Conservation (phyloP, 129 eudicot species). For the Helianthus tuberosus region DNA sequence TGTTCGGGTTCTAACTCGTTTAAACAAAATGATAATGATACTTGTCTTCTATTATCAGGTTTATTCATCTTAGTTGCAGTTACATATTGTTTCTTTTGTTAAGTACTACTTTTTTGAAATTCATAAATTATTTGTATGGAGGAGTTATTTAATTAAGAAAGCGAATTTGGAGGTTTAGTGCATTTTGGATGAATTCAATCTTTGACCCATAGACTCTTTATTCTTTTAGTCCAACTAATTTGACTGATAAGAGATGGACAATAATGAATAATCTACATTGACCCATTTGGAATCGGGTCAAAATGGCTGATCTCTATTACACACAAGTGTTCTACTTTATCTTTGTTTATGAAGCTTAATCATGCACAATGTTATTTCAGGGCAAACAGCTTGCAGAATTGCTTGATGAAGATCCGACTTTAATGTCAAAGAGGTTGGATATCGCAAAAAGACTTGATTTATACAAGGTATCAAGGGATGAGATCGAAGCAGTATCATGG, state of each 20-base stretch:
- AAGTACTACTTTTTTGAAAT: neutral
- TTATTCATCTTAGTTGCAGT: neutral
- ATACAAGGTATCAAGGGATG: slow-evolving; percentile 60
- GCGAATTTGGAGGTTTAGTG: neutral
- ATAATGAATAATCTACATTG: neutral
- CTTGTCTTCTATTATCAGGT: neutral
- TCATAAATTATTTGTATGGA: neutral
- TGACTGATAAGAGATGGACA: neutral
- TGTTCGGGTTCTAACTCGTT: neutral
- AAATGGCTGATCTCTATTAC: neutral
- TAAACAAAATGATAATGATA: neutral
- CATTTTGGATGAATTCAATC: neutral
- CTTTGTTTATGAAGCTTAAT: neutral
- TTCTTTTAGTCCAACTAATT: neutral
- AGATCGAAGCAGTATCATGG: slow-evolving; percentile 60
- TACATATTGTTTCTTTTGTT: neutral
- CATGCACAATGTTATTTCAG: slow-evolving; percentile 29
- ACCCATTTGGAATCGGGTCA: neutral
- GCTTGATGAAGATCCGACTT: slow-evolving; percentile 58
- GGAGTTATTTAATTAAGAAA: neutral
- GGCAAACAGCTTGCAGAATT: slow-evolving; percentile 40
- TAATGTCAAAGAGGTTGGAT: slow-evolving; percentile 52
- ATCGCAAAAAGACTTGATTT: slow-evolving; percentile 53
- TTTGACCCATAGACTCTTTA: neutral
- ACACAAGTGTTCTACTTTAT: neutral